phyloP scores from a whole-genome alignment of 441 rosid genomes.

The Pelargonium citronellum region DNA sequence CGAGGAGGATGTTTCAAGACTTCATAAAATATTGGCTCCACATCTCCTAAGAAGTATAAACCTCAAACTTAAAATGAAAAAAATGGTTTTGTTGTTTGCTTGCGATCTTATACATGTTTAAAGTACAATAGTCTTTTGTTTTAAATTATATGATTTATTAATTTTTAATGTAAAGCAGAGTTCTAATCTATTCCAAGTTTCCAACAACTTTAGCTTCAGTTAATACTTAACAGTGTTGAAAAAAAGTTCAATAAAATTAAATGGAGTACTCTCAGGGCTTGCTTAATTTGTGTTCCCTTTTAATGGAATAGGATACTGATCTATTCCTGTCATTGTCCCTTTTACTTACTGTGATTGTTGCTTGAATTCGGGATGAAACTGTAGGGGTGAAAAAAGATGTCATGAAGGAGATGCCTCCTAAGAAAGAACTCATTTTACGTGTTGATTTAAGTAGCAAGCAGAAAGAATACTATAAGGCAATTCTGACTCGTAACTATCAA shows the following conservation, averaged over 20 bases:
- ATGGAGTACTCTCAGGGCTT: too few relatives aligned
- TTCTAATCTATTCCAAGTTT: too few relatives aligned
- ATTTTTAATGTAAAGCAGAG: too few relatives aligned
- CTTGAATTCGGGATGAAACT: slow-evolving; percentile 22
- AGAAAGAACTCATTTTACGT: slow-evolving; percentile 93
- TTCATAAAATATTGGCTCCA: slow-evolving; percentile 94
- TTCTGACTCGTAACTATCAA: slow-evolving; percentile 91
- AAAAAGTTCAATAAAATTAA: too few relatives aligned
- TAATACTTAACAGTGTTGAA: too few relatives aligned
- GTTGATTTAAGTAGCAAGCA: slow-evolving; percentile 86
- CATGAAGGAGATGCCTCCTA: slow-evolving; percentile 98
- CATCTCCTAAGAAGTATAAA: slow-evolving; percentile 85
- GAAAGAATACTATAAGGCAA: slow-evolving; percentile 96
- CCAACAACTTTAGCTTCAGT: too few relatives aligned
- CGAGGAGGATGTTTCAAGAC: slow-evolving; percentile 92
- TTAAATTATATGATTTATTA: too few relatives aligned
- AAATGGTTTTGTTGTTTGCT: neutral
- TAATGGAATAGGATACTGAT: slow-evolving; percentile 11
- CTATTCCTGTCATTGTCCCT: neutral
- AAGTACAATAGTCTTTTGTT: too few relatives aligned
- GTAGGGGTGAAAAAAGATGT: slow-evolving; percentile 98
- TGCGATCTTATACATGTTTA: neutral
- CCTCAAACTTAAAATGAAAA: slow-evolving; percentile 17
- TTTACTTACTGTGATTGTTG: neutral
- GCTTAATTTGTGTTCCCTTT: neutral